Evolutionary conservation across 1,284 basidiomycete species (phyloP).

Genomic region (Apiotrichum porosum): DNA sequence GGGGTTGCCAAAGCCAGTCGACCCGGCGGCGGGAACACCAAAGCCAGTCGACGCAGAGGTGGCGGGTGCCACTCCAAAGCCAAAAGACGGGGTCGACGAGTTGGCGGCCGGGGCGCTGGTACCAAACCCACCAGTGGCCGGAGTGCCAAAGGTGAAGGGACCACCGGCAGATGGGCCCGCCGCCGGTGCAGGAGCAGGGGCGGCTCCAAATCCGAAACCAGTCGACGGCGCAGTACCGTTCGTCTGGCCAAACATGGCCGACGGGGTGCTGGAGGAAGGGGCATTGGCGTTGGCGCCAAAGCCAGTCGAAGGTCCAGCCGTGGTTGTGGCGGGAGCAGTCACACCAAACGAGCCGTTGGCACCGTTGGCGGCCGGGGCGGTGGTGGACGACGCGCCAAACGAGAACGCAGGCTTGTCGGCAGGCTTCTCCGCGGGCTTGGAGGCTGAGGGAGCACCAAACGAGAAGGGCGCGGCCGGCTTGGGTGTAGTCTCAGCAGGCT

Average conservation of each 20-base stretch:
- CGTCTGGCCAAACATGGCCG: neutral
- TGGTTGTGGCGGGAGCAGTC: no score
- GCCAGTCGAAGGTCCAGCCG: neutral
- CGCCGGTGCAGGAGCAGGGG: neutral
- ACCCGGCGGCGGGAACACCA: neutral
- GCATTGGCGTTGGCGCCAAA: slow-evolving; percentile 2
- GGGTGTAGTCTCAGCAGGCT: slow-evolving; percentile 7
- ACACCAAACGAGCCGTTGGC: slow-evolving; percentile 20
- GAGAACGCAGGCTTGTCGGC: slow-evolving; percentile 23
- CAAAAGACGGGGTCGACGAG: slow-evolving; percentile 2
- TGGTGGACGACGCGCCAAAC: slow-evolving; percentile 17
- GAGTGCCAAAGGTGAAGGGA: neutral
- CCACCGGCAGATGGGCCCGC: neutral
- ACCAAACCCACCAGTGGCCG: neutral
- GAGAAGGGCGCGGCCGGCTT: slow-evolving; percentile 9
- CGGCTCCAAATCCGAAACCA: slow-evolving; percentile 1
- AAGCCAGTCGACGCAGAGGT: neutral
- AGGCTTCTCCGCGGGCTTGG: slow-evolving; percentile 6
- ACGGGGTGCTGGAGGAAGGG: neutral
- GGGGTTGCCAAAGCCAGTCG: neutral
- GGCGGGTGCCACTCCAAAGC: neutral
- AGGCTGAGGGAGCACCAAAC: slow-evolving; percentile 9
- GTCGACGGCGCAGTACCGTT: slow-evolving; percentile 8
- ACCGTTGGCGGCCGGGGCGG: slow-evolving; percentile 5
- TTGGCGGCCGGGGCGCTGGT: slow-evolving; percentile 1